A percentile compares a stretch with the other conserved stretches of the same genome.
Evolutionary conservation across 768 basidiomycete genomes (phyloP).

Genomic region (Mycena alexandri): DNA sequence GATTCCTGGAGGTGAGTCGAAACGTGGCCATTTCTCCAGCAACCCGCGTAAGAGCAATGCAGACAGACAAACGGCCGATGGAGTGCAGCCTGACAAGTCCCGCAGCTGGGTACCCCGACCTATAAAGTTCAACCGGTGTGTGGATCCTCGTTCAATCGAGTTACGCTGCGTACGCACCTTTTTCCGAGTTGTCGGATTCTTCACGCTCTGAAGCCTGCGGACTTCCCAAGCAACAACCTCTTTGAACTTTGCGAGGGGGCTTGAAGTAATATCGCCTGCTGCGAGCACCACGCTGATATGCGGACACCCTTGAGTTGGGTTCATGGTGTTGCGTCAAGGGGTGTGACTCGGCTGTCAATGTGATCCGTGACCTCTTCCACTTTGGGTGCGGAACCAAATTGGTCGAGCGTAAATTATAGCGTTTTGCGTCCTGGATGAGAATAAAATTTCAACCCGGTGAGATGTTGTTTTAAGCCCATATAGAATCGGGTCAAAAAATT

Average conservation of each 20-base stretch:
- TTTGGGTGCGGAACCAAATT: too few relatives aligned
- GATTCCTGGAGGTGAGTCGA: conserved; percentile 27
- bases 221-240: conserved; percentile 30
- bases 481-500: too few relatives aligned
- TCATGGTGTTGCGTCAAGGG: not conserved
- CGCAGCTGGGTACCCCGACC: conserved; percentile 23
- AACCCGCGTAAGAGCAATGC: conserved; percentile 35
- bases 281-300: conserved; percentile 26
- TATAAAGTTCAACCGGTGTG: not conserved
- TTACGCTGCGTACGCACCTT: conserved; percentile 28
- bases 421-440: too few relatives aligned
- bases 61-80: conserved; percentile 35
- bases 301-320: conserved; percentile 15
- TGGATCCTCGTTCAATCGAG: too few relatives aligned
- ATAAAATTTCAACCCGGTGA: too few relatives aligned
- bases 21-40: conserved; percentile 34
- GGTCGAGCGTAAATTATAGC: too few relatives aligned
- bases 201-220: conserved; percentile 27
- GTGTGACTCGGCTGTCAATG: not conserved
- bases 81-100: conserved; percentile 27
- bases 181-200: conserved; percentile 26
- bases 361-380: not conserved
- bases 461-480: too few relatives aligned
- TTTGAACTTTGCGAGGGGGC: conserved; percentile 24
- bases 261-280: not conserved